Percentiles rank a stretch among this genome's conserved stretches.
These are phyloP conservation scores for Boechera stricta DNA, from an alignment of 345 rosid species.

Conservation along the genomic window DNA sequence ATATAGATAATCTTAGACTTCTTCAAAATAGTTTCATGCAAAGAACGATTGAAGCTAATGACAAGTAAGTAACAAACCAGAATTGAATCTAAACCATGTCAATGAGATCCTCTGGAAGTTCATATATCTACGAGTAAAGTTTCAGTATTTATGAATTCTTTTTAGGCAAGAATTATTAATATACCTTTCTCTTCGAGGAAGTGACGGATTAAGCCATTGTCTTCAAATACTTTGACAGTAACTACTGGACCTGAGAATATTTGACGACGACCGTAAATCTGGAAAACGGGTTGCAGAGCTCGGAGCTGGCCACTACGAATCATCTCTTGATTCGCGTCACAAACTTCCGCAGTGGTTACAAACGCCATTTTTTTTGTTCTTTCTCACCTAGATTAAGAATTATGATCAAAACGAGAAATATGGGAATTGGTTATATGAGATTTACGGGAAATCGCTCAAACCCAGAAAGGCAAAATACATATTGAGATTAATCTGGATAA, in stretches of 20 bases:
- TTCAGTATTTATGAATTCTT: not conserved
- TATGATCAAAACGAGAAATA: conserved; percentile 29
- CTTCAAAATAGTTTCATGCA: conserved; percentile 19
- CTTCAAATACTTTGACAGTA: conserved; percentile 81
- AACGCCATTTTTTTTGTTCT: conserved; percentile 60
- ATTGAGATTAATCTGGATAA: not conserved
- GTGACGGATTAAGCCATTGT: conserved; percentile 79
- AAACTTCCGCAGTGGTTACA: conserved; percentile 84
- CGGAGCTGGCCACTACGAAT: conserved; percentile 79
- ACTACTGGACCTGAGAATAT: conserved; percentile 81
- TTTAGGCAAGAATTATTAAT: not conserved
- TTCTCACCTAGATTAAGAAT: conserved; percentile 29
- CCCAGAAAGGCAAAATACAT: not conserved
- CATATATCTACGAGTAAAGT: conserved; percentile 10
- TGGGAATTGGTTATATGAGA: not conserved
- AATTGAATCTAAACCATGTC: not conserved
- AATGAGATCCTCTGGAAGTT: conserved; percentile 6
- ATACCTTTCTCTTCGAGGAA: conserved; percentile 79
- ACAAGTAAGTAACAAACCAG: conserved; percentile 1
- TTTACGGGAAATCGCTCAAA: not conserved
- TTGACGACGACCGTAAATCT: conserved; percentile 81
- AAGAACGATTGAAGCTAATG: not conserved
- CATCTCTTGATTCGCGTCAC: conserved; percentile 83
- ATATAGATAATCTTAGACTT: conserved; percentile 3
- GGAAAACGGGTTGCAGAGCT: conserved; percentile 74